Percentiles rank a stretch among this genome's conserved stretches.
Conservation (phyloP, 2,329 filamentous ascomycete species). For the Penicillium sumatraense region DNA sequence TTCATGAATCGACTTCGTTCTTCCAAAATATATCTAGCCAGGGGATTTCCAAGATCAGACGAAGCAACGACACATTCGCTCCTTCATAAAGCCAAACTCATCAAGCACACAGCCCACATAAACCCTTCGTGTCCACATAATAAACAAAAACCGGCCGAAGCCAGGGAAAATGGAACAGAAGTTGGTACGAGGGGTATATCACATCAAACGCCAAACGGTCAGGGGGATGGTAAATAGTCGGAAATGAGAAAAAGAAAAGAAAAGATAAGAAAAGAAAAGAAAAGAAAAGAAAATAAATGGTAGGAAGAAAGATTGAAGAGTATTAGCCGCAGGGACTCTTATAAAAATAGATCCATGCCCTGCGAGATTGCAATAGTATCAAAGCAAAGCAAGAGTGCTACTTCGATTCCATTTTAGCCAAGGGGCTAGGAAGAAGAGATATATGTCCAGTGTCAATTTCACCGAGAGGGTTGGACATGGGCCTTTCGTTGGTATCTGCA, state of each 20-base stretch:
- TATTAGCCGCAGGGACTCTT: not conserved
- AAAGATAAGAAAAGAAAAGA: conserved; percentile 7
- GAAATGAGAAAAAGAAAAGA: conserved; percentile 5
- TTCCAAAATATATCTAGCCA: not conserved
- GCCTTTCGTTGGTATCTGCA: not conserved
- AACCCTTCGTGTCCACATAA: conserved; percentile 26
- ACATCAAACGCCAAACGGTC: conserved; percentile 40
- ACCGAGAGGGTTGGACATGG: conserved; percentile 29
- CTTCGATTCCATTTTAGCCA: conserved; percentile 28
- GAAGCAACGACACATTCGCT: conserved; percentile 5
- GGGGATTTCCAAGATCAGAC: conserved; percentile 8
- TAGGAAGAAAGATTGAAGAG: not conserved
- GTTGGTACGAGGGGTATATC: conserved; percentile 45
- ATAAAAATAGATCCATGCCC: not conserved
- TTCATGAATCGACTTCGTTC: not conserved
- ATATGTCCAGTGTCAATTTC: conserved; percentile 30
- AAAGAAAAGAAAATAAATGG: conserved; percentile 1
- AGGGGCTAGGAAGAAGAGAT: conserved; percentile 33
- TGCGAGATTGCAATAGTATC: not conserved
- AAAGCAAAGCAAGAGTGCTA: conserved; percentile 10
- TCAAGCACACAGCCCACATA: conserved; percentile 19
- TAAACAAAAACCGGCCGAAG: conserved; percentile 24
- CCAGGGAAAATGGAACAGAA: conserved; percentile 28
- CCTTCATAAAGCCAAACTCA: conserved; percentile 19
- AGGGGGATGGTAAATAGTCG: conserved; percentile 14